Conservation (phyloP, 768 basidiomycete genomes). For the Porphyrellus cyaneotinctus region DNA sequence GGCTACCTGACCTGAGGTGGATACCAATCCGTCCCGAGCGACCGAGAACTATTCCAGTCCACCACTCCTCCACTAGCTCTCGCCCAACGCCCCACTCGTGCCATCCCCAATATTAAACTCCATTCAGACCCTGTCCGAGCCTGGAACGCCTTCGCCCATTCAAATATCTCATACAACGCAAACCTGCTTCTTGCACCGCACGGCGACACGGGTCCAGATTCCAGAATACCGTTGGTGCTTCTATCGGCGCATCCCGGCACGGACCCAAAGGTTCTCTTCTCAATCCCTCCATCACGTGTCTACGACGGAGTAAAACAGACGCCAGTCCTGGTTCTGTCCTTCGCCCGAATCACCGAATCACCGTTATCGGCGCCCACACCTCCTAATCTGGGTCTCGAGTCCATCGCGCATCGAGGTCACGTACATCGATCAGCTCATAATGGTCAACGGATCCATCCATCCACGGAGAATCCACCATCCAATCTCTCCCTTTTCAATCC, state of each 20-base stretch:
- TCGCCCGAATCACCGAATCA: not conserved
- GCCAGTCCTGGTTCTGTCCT: not conserved
- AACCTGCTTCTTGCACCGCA: not conserved
- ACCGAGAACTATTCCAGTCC: too few species aligned
- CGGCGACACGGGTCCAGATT: not conserved
- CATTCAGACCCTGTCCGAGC: too few species aligned
- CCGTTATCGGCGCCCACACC: not conserved
- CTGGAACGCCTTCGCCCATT: too few species aligned
- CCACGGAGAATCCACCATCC: conserved; percentile 1
- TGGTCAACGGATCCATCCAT: not conserved
- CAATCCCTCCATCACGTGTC: not conserved
- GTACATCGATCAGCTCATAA: not conserved
- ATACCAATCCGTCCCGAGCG: too few species aligned
- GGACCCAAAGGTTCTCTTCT: not conserved
- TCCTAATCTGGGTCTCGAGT: not conserved
- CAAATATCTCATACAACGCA: not conserved
- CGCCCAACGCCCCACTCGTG: too few species aligned
- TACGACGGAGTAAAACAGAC: not conserved
- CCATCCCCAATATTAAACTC: too few species aligned
- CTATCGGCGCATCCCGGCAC: conserved; percentile 8
- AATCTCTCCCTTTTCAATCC: not conserved
- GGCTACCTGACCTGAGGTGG: too few species aligned
- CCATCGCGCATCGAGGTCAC: not conserved
- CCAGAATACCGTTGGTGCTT: not conserved
- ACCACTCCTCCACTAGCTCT: too few species aligned